A percentile compares a stretch with the other conserved stretches of the same genome.
phyloP scores from a whole-genome alignment of 2,329 filamentous ascomycete species.

The Fusarium siculi region DNA sequence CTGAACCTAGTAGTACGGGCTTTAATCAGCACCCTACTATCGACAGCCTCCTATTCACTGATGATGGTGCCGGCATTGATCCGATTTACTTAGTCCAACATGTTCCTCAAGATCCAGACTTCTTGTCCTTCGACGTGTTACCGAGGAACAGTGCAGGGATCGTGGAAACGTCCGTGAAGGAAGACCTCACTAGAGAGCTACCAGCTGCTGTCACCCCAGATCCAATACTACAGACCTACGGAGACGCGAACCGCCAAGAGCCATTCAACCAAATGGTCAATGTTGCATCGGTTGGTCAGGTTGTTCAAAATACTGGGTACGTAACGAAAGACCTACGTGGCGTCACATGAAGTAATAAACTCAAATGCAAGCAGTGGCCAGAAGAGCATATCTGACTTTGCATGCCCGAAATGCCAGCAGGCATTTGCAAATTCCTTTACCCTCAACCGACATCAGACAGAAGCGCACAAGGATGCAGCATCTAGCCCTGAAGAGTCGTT shows the following conservation, averaged over 20 bases:
- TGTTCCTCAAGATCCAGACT: background rate
- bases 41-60: background rate
- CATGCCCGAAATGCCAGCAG: background rate
- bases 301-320: background rate
- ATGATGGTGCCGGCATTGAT: background rate
- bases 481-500: background rate
- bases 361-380: background rate
- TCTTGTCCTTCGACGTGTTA: background rate
- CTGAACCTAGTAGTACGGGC: background rate
- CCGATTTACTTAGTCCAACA: background rate
- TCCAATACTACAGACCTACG: background rate
- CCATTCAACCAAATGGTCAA: too few species aligned
- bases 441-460: background rate
- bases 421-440: background rate
- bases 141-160: too few species aligned
- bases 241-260: accelerated
- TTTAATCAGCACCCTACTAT: background rate
- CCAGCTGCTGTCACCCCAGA: background rate
- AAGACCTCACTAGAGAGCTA: background rate
- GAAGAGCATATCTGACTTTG: background rate
- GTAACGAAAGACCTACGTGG: background rate
- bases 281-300: too few species aligned
- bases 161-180: background rate
- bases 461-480: background rate
- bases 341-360: background rate